Conservation (phyloP, 1,284 basidiomycete genomes). For the Ustilago bromivora region DNA sequence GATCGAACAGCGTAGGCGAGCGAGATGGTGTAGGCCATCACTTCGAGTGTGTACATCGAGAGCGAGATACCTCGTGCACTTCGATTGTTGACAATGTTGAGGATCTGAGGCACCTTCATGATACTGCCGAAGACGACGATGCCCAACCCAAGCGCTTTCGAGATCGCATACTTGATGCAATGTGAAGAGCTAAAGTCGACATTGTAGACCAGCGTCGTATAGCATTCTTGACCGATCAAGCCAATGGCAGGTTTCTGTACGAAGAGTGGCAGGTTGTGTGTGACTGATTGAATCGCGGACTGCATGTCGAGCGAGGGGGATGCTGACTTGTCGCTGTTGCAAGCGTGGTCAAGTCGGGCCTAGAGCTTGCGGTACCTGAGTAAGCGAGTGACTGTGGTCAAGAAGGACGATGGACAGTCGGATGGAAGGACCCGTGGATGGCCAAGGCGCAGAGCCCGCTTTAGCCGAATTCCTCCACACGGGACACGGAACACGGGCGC, state of each 20-base stretch:
- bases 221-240: conserved; percentile 86
- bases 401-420: neutral
- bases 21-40: conserved; percentile 85
- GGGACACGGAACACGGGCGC: neutral
- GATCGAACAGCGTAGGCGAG: conserved; percentile 83
- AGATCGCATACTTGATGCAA: conserved; percentile 90
- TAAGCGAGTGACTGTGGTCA: neutral
- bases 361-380: neutral
- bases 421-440: neutral
- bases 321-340: neutral
- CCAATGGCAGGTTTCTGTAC: conserved; percentile 82
- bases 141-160: conserved; percentile 90
- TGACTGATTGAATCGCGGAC: conserved; percentile 71
- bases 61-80: conserved; percentile 85
- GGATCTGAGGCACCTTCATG: conserved; percentile 91
- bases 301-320: conserved; percentile 65
- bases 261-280: conserved; percentile 79
- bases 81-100: conserved; percentile 73
- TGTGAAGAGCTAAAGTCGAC: conserved; percentile 83
- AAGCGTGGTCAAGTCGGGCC: neutral
- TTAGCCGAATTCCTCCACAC: neutral
- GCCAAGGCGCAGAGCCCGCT: neutral
- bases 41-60: conserved; percentile 74
- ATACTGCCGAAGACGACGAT: conserved; percentile 93
- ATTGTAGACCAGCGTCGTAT: conserved; percentile 87